These are phyloP conservation scores for Pleomassaria siparia DNA, from an alignment of 2,329 filamentous ascomycete genomes.

Conservation along the genomic window DNA sequence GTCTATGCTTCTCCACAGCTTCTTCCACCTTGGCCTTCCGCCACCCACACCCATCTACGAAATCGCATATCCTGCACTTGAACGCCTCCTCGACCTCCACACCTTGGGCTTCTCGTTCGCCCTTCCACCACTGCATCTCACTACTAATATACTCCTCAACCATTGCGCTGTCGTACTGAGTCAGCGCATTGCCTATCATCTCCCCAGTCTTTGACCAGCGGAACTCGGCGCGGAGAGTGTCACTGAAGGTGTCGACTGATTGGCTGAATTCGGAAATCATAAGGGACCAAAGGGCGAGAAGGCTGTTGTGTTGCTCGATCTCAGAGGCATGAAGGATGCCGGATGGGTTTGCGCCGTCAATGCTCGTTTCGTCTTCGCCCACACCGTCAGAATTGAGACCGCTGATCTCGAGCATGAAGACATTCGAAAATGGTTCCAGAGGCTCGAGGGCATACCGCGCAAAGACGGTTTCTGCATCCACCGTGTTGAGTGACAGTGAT, in stretches of 20 bases:
- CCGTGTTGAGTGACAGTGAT: slow-evolving; percentile 68
- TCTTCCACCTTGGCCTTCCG: slow-evolving; percentile 68
- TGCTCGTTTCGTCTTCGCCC: slow-evolving; percentile 54
- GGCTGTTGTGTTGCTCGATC: slow-evolving; percentile 60
- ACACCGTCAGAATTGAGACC: slow-evolving; percentile 49
- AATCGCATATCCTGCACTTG: slow-evolving; percentile 86
- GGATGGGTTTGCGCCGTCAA: slow-evolving; percentile 27
- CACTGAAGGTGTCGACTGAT: slow-evolving; percentile 54
- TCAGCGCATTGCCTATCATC: slow-evolving; percentile 60
- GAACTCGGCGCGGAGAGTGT: slow-evolving; percentile 62
- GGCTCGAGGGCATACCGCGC: slow-evolving; percentile 70
- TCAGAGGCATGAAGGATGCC: slow-evolving; percentile 49
- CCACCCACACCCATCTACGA: slow-evolving; percentile 78
- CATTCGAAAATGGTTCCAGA: slow-evolving; percentile 70
- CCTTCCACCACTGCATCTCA: slow-evolving; percentile 87
- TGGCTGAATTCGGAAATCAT: slow-evolving; percentile 62
- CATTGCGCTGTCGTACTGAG: slow-evolving; percentile 65
- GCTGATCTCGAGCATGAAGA: slow-evolving; percentile 75
- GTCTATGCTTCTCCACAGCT: slow-evolving; percentile 43
- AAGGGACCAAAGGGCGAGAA: slow-evolving; percentile 61
- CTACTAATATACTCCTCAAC: slow-evolving; percentile 67
- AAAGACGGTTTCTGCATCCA: slow-evolving; percentile 71
- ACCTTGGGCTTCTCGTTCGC: slow-evolving; percentile 69
- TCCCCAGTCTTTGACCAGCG: slow-evolving; percentile 50
- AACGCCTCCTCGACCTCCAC: slow-evolving; percentile 83